Base-by-base conservation (phyloP, 1,284 basidiomycete genomes). In the Anthracocystis setariae region DNA sequence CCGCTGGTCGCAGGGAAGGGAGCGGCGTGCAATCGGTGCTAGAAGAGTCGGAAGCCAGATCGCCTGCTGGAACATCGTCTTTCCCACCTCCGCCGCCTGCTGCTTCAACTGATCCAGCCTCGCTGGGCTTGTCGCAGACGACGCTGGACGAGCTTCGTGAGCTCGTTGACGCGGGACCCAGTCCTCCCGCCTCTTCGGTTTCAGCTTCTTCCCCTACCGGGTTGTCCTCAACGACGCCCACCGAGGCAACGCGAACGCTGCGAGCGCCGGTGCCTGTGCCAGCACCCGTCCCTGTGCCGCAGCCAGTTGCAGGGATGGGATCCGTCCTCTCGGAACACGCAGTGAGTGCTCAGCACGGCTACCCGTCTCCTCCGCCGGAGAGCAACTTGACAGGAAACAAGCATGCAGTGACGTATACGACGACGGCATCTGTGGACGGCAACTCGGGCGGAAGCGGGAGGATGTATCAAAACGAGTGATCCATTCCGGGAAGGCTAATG, bases 91-190 rank as follows among this genome's bases (percentile, higher is more conserved):
- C 32, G 21, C 21, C 45, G 21, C 61, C 67, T 23, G 45, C 29
- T n/a, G 47, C 27, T 25, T 23, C 29, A 15, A 46, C 52, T 15
- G 65, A 66, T 15, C 52, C 67, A 20, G 57, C 61, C 18, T 57
- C 64, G 17, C 50, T 77, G 13, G 76, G 77, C 1, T 51, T 76
- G 5, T 75, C 76, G 1, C 54, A 62, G 18, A 62, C 49, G n/a
- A 76, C 62, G 43, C 63, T 78, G 51, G 70, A 74, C 43, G 77
- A 78, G 56, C 57, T 78, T 21, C 56, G 73, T 21, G 77, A 78
- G 51, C 46, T 78, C 12, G 70, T 78, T 20, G 77, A 78, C 8
- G 77, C 58, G 7, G 74, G 35, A 5, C 57, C 53, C 29, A 56
- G 53, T 12, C 53, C 65, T 3, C 54, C 65, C 2, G 52, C 69